A percentile compares a stretch with the other conserved stretches of the same genome.
These are phyloP conservation scores for Purshia tridentata DNA, from an alignment of 306 rosid species.

Conservation along the genomic window DNA sequence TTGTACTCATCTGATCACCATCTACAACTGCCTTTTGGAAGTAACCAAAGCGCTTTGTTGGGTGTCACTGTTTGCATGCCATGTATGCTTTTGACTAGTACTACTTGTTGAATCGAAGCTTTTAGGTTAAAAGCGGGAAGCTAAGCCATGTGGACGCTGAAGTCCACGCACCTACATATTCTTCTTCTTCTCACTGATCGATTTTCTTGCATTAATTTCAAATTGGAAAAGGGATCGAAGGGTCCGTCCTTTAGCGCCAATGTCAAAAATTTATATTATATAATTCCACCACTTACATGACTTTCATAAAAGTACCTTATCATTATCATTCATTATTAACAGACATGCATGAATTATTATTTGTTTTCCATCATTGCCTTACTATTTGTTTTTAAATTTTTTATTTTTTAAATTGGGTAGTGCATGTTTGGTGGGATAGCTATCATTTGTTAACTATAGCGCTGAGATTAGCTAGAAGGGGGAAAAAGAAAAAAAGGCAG, in stretches of 20 bases:
- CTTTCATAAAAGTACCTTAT: constrained; percentile 42
- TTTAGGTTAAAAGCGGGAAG: constrained; percentile 80
- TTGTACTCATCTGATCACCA: constrained; percentile 37
- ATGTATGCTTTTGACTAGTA: no score
- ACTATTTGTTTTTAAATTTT: constrained; percentile 21
- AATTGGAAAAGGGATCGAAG: background rate
- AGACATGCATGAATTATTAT: constrained; percentile 41
- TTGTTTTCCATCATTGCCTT: constrained; percentile 45
- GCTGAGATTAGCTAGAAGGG: background rate
- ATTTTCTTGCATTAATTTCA: constrained; percentile 18
- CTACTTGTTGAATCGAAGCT: constrained; percentile 38
- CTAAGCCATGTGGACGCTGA: constrained; percentile 53
- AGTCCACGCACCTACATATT: constrained; percentile 72
- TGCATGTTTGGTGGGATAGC: background rate
- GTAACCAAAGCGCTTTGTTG: constrained; percentile 34
- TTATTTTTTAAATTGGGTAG: background rate
- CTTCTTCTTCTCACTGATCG: constrained; percentile 12
- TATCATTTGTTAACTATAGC: background rate
- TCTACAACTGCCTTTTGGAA: constrained; percentile 37
- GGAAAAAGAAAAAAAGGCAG: no score
- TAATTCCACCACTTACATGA: constrained; percentile 30
- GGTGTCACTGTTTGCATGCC: constrained; percentile 21
- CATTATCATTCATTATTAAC: constrained; percentile 30
- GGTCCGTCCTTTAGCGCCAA: constrained; percentile 17
- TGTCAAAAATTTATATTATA: constrained; percentile 3